A percentile compares a stretch with the other conserved stretches of the same genome.
Evolutionary conservation across 1,284 basidiomycete species (phyloP).

Genomic region (Caloboletus firmus): DNA sequence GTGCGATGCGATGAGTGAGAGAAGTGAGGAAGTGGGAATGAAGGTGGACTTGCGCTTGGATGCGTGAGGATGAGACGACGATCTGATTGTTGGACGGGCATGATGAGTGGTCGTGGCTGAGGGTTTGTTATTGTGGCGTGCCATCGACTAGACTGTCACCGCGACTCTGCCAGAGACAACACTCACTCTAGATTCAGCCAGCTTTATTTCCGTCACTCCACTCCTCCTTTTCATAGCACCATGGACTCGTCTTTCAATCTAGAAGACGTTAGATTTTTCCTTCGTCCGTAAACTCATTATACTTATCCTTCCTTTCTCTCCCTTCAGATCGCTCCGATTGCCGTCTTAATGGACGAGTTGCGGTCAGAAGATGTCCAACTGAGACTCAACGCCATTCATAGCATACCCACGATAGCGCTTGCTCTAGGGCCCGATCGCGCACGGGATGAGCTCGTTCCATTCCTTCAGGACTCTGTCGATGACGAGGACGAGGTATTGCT

Average conservation of each 20-base stretch:
- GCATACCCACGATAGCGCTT: conserved; percentile 97
- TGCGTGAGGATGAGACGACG: conserved; percentile 50
- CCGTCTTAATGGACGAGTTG: conserved; percentile 92
- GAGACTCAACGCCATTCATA: conserved; percentile 95
- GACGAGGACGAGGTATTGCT: conserved; percentile 99
- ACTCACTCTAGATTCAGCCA: not conserved
- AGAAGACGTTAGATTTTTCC: conserved; percentile 52
- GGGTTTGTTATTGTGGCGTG: conserved; percentile 21
- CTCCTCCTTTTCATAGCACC: conserved; percentile 17
- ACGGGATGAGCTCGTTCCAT: conserved; percentile 94
- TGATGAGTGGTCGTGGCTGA: conserved; percentile 29
- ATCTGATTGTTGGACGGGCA: conserved; percentile 50
- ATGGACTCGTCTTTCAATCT: conserved; percentile 64
- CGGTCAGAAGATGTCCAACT: conserved; percentile 94
- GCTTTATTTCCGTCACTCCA: not conserved
- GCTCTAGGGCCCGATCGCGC: conserved; percentile 95
- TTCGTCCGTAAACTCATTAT: not conserved
- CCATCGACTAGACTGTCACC: too few relatives aligned
- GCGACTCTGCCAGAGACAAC: not conserved
- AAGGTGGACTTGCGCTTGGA: conserved; percentile 45
- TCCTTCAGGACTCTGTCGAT: conserved; percentile 97
- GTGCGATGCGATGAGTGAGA: not conserved
- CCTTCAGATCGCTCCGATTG: conserved; percentile 77
- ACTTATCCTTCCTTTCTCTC: conserved; percentile 16
- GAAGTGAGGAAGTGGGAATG: not conserved